Base-by-base conservation (phyloP, 2,329 filamentous ascomycete species). In the Hypoxylon sp. region DNA sequence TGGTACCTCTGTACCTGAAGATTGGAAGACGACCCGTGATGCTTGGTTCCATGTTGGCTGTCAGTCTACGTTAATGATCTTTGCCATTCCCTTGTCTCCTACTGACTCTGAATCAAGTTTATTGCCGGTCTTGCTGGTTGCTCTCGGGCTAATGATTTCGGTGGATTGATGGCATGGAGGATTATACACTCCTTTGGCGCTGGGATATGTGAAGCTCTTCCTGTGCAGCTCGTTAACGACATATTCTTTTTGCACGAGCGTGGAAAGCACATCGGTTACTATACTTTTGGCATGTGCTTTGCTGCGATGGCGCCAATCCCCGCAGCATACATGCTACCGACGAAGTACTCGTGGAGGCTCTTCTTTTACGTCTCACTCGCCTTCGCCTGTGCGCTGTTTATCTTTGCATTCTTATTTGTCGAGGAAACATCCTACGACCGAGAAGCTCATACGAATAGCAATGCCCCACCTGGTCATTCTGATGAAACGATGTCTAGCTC, bases 341-440 rank as follows among this genome's bases (percentile, higher is more conserved):
- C 82, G 0, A 85, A 85, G 9, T 84, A 87, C 72, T 87, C 86
- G 5, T 90, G 87, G 87, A 81, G 85, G 14, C 82, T 89, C 0
- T 90, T 86, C 79, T 90, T 89, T 80, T 89, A 88, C 74, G 87
- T 89, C 59, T 83, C 85, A 67, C 82, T 87, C 52, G 87, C 86
- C 2, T 89, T 90, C 58, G 82, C 84, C 1, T 78, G 77, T 80
- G 52, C 78, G 80, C 65, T 77, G 10, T 74, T 78, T 37, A 78
- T 87, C 47, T 71, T 84, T 6, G 81, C 85, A 0, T 86, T 87
- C 74, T 74, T 87, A 44, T 83, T 86, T 68, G 85, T 85, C 9
- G 85, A 87, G 71, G 85, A 87, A 73, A 83, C 84, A 1, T 79
- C 80, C 2, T 87, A 87, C 73, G 73, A 81, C 22, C 73, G 81